Percentiles rank a stretch among this genome's conserved stretches.
phyloP scores from a whole-genome alignment of 306 rosid genomes.

The Cicer pinnatifidum region DNA sequence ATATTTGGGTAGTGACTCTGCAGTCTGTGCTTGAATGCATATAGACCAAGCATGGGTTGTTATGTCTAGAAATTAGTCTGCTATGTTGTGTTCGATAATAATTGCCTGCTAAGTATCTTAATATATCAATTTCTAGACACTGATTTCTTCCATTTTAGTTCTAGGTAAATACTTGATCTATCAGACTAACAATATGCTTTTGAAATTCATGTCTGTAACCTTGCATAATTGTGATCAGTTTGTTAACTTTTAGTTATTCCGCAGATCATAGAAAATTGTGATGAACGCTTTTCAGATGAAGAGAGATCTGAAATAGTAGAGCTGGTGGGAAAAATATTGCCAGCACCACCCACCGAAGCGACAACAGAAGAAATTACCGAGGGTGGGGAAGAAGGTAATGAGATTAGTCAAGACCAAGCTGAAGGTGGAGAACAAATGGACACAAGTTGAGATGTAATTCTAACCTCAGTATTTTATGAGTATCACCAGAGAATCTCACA shows the following conservation, averaged over 20 bases:
- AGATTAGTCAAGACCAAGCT: conserved; percentile 29
- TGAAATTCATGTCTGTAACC: neutral
- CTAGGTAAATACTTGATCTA: neutral
- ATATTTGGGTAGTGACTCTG: too few species aligned
- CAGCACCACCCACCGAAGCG: conserved; percentile 33
- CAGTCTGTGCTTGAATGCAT: too few species aligned
- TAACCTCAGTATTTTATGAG: neutral
- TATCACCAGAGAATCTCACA: neutral
- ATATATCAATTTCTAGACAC: conserved; percentile 5
- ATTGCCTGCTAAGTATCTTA: conserved; percentile 6
- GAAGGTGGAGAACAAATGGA: conserved; percentile 47
- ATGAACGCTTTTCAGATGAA: conserved; percentile 53
- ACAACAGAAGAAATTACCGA: conserved; percentile 34
- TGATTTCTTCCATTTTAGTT: neutral
- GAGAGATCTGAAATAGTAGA: conserved; percentile 52
- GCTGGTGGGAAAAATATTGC: conserved; percentile 59
- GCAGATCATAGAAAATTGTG: conserved; percentile 61
- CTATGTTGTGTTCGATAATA: conserved; percentile 18
- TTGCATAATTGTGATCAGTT: conserved; percentile 8
- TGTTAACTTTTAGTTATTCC: conserved; percentile 9
- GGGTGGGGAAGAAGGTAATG: conserved; percentile 32
- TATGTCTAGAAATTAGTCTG: conserved; percentile 12
- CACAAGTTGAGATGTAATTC: conserved; percentile 41
- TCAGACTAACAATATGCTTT: conserved; percentile 24
- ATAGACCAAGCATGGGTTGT: neutral